Evolutionary conservation across 768 basidiomycete species (phyloP).

Genomic region (Nidula microcarpa): DNA sequence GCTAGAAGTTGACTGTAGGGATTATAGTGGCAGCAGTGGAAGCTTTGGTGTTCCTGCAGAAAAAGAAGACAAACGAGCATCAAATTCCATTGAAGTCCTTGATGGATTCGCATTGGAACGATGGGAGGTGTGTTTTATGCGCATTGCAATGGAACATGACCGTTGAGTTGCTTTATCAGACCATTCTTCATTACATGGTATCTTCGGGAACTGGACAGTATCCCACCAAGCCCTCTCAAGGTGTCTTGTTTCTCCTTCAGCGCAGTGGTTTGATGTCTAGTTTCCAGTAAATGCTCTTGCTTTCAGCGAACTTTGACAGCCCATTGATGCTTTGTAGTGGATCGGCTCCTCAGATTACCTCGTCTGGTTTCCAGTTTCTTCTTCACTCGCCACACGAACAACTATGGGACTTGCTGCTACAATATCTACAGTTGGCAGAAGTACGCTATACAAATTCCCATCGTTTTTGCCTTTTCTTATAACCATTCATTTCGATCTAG

Average conservation of each 20-base stretch:
- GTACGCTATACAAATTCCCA: slow-evolving; percentile 32
- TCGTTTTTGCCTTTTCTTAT: slow-evolving; percentile 12
- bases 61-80: slow-evolving; percentile 54
- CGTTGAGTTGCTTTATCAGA: slow-evolving; percentile 42
- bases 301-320: not conserved
- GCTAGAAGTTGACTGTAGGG: slow-evolving; percentile 5
- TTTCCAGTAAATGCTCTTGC: slow-evolving; percentile 40
- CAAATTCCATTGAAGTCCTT: slow-evolving; percentile 55
- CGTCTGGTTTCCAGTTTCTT: slow-evolving; percentile 93
- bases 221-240: slow-evolving; percentile 73
- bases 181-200: slow-evolving; percentile 97
- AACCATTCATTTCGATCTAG: slow-evolving; percentile 29
- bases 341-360: slow-evolving; percentile 76
- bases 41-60: slow-evolving; percentile 83
- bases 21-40: slow-evolving; percentile 60
- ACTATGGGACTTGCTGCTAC: slow-evolving; percentile 90
- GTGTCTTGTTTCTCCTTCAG: slow-evolving; percentile 80
- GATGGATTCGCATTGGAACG: slow-evolving; percentile 83
- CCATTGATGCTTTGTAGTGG: slow-evolving; percentile 29
- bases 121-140: slow-evolving; percentile 70
- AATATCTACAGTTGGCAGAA: slow-evolving; percentile 85
- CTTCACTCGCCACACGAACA: slow-evolving; percentile 93
- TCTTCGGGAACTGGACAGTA: slow-evolving; percentile 81
- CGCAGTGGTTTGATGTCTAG: slow-evolving; percentile 84
- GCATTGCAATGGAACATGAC: not conserved